Evolutionary conservation across 2,329 filamentous ascomycete species (phyloP), one percentile per base, ranked within the genome.

Genomic region (Ceratocystis albifundus): DNA sequence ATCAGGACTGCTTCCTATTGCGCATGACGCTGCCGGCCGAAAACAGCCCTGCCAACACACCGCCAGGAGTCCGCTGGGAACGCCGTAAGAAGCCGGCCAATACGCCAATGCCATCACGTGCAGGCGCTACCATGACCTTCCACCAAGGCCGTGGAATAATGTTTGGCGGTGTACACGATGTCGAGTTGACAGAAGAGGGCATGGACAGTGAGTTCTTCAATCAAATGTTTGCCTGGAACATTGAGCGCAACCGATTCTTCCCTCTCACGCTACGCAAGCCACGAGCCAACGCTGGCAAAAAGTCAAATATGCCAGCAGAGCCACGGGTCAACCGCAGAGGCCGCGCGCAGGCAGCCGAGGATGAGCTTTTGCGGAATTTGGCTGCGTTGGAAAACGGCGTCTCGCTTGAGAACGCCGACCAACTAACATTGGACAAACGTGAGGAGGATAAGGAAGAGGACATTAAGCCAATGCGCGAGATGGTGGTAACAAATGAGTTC

Each of bases 121-220:
- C 91, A 2, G 94, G 94, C 41, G 86, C 90, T 0, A 97, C 93
- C 1, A 97, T 97, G 92, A 85, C 90, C 0, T 90, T 87, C 74
- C 94, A 99, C 77, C 94, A 93, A 75, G 92, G 93, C 0, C 85
- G 94, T 68, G 94, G 94, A 0, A 93, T 99, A 67, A 77, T 90
- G 72, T 97, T 97, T 74, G 94, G 94, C 57, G 94, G 94, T 64
- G 94, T 99, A 3, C 90, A 96, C 72, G 92, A 96, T 71, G 88
- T 95, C 0, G 90, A 96, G 74, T 84, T 92, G 73, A 93, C 84
- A 70, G 92, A 96, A 74, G 94, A 99, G 74, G 91, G 89, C 2
- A 96, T 99, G 70, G 93, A 99, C 65, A 96, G 90, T 73, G 92
- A 96, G 74, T 99, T 99, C 76, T 99, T 97, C 78, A 93, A 96